Evolutionary conservation across 768 basidiomycete genomes (phyloP).

Genomic region (Leccinum pellstonianum): DNA sequence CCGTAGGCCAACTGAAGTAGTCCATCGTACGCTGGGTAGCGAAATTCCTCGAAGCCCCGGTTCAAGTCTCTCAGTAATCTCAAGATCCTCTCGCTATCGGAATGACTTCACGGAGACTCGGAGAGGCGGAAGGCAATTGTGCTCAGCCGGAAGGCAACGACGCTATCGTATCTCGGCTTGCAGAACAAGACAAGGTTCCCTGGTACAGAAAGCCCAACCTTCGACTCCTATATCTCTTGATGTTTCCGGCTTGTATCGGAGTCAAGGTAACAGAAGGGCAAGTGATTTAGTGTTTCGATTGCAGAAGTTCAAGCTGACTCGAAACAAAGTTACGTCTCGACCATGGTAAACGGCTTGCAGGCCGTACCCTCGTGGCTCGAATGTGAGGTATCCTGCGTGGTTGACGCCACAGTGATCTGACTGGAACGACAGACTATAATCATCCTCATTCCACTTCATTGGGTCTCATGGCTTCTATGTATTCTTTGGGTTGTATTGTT

Average conservation of each 20-base stretch:
- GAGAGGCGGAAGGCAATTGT: not conserved
- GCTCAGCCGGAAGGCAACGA: slow-evolving; percentile 5
- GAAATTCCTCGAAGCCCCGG: not conserved
- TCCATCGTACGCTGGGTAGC: not conserved
- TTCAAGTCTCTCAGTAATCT: not conserved
- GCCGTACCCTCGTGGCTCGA: not conserved
- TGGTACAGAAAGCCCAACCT: slow-evolving; percentile 67
- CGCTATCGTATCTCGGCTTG: slow-evolving; percentile 19
- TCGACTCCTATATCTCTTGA: slow-evolving; percentile 50
- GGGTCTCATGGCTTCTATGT: not conserved
- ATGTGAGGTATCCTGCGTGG: not conserved
- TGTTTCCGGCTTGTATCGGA: slow-evolving; percentile 43
- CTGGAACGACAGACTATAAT: not conserved
- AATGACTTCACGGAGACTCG: slow-evolving; percentile 9
- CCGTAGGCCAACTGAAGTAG: not conserved
- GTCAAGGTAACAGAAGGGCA: slow-evolving; percentile 22
- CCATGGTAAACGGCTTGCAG: not conserved
- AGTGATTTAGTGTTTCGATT: not conserved
- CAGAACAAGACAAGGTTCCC: slow-evolving; percentile 46
- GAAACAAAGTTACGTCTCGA: not conserved
- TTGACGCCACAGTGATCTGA: not conserved
- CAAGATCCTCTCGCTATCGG: not conserved
- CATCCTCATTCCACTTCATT: not conserved
- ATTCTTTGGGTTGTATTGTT: not conserved
- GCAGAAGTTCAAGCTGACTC: not conserved